phyloP scores from a whole-genome alignment of 1,284 basidiomycete genomes.

The Cronartium quercuum region DNA sequence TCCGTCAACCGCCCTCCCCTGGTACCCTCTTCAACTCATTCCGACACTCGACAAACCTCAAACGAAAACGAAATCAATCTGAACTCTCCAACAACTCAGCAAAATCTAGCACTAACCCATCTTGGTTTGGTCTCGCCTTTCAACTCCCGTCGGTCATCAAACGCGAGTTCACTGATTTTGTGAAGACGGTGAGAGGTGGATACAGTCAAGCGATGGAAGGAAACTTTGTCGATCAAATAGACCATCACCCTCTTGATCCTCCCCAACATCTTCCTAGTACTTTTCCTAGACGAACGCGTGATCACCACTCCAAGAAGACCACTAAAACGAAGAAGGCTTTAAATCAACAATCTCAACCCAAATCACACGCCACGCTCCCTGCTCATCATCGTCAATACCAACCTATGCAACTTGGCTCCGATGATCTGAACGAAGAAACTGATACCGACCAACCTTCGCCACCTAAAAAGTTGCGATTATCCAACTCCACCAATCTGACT shows the following conservation, averaged over 20 bases:
- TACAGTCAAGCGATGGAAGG: not conserved
- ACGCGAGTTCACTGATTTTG: conserved; percentile 36
- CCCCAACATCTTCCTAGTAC: not conserved
- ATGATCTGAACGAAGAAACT: not conserved
- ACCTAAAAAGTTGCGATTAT: conserved; percentile 21
- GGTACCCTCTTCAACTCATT: not conserved
- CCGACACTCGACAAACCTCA: conserved; percentile 5
- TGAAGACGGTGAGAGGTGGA: conserved; percentile 26
- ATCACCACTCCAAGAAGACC: not conserved
- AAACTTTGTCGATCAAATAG: not conserved
- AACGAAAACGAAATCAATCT: conserved; percentile 24
- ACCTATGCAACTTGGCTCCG: not conserved
- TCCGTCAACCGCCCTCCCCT: not conserved
- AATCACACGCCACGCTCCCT: not conserved
- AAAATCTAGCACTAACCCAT: not conserved
- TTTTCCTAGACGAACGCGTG: not conserved
- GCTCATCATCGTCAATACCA: not conserved
- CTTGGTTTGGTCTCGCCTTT: conserved; percentile 34
- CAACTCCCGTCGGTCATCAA: conserved; percentile 37
- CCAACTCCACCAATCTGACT: not conserved
- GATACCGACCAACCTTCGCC: conserved; percentile 19
- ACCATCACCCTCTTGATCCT: not conserved
- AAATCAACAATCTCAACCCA: not conserved
- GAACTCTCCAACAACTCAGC: not conserved
- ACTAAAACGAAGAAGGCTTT: not conserved